A percentile compares a stretch with the other conserved stretches of the same genome.
These are phyloP conservation scores for Alternaria rosae DNA, from an alignment of 2,329 filamentous ascomycete species.

Conservation along the genomic window DNA sequence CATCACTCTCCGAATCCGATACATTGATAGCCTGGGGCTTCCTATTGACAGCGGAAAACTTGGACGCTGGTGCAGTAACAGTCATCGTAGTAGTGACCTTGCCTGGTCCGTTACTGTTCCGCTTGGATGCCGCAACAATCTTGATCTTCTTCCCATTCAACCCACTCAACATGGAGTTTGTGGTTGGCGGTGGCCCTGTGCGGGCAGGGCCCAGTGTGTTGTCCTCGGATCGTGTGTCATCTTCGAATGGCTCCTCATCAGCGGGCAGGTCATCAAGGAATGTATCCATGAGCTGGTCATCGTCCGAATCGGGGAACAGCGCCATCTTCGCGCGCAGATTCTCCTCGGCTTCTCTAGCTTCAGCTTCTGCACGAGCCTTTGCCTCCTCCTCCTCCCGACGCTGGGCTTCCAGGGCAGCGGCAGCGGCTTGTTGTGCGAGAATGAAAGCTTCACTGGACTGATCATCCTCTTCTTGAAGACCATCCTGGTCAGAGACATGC, in stretches of 20 bases:
- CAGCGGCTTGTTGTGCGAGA: constrained; percentile 37
- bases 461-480: constrained; percentile 43
- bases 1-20: constrained; percentile 42
- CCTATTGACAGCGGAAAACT: constrained; percentile 30
- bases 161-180: constrained; percentile 39
- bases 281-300: constrained; percentile 33
- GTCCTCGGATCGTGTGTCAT: constrained; percentile 9
- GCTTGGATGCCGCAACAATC: constrained; percentile 38
- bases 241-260: constrained; percentile 23
- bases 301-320: constrained; percentile 41
- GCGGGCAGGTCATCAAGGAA: constrained; percentile 38
- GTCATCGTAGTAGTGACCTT: constrained; percentile 24
- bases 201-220: constrained; percentile 11
- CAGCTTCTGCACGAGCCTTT: constrained; percentile 26
- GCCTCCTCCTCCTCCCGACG: constrained; percentile 32
- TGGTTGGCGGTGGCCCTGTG: constrained; percentile 25
- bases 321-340: constrained; percentile 47
- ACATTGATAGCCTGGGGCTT: constrained; percentile 28
- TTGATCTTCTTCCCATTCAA: constrained; percentile 49
- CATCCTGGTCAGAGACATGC: constrained; percentile 36
- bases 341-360: constrained; percentile 41
- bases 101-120: constrained; percentile 15
- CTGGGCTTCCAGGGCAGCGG: constrained; percentile 35
- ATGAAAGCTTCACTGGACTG: constrained; percentile 28
- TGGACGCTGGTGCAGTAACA: constrained; percentile 17